phyloP scores from a whole-genome alignment of 1,139 yeast genomes.

The Kodamaea alishanica region DNA sequence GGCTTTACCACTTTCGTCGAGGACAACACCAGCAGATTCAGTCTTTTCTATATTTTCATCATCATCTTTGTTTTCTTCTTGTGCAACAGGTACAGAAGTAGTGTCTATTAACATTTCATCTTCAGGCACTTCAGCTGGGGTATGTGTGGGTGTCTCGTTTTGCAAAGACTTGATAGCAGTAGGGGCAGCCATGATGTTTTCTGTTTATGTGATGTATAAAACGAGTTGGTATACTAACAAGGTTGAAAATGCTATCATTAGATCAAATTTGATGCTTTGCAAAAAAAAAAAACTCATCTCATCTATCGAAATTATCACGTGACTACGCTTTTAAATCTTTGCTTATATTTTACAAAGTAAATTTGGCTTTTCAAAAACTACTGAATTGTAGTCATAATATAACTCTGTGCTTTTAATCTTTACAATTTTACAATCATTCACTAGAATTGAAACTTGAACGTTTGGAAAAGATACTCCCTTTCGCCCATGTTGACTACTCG shows the following conservation, averaged over 20 bases:
- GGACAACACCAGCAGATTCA: conserved; percentile 52
- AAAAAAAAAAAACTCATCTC: too few relatives aligned
- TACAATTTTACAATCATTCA: too few relatives aligned
- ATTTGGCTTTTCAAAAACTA: too few relatives aligned
- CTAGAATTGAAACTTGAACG: too few relatives aligned
- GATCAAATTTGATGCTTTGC: too few relatives aligned
- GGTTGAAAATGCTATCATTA: not conserved
- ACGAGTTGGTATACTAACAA: not conserved
- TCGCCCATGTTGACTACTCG: too few relatives aligned
- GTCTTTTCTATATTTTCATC: conserved; percentile 16
- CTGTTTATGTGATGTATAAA: not conserved
- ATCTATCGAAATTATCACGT: too few relatives aligned
- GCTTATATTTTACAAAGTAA: too few relatives aligned
- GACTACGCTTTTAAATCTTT: too few relatives aligned
- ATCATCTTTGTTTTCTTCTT: conserved; percentile 14
- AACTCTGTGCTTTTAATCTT: too few relatives aligned
- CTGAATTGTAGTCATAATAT: too few relatives aligned
- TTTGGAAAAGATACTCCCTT: too few relatives aligned
- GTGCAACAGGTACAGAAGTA: conserved; percentile 32
- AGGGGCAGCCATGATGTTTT: conserved; percentile 62
- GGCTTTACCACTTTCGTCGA: conserved; percentile 90
- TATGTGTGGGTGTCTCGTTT: conserved; percentile 6
- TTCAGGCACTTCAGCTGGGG: conserved; percentile 14
- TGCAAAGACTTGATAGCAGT: conserved; percentile 47
- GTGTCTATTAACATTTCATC: conserved; percentile 68